These are phyloP conservation scores for Hypomontagnella submonticulosa DNA, from an alignment of 495 filamentous ascomycete species.

Conservation along the genomic window DNA sequence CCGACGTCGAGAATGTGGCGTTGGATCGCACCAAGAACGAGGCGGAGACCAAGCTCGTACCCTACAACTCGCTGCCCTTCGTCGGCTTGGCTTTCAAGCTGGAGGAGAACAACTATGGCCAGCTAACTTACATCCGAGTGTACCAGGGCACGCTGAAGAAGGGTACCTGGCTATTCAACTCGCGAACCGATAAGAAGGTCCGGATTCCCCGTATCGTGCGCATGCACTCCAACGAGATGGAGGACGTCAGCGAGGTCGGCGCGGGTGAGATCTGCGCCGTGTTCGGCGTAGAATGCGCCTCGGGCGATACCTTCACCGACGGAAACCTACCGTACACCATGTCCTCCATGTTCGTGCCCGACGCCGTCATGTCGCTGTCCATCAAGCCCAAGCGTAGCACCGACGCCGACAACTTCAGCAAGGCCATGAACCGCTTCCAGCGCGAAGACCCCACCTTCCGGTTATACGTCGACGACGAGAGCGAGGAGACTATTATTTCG, in stretches of 20 bases:
- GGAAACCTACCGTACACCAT: conserved; percentile 92
- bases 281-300: conserved; percentile 98
- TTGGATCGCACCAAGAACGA: conserved; percentile 85
- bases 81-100: conserved; percentile 98
- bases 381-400: conserved; percentile 97
- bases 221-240: conserved; percentile 99
- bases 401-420: conserved; percentile 93
- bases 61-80: conserved; percentile 92
- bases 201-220: conserved; percentile 97
- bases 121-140: conserved; percentile 97
- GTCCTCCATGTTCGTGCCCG: conserved; percentile 99
- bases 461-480: conserved; percentile 89
- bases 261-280: conserved; percentile 99
- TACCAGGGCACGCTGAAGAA: conserved; percentile 95
- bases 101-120: conserved; percentile 98
- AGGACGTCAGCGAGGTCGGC: conserved; percentile 89
- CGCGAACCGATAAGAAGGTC: conserved; percentile 92
- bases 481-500: conserved; percentile 94
- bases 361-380: conserved; percentile 96
- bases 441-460: conserved; percentile 98
- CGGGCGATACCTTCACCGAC: conserved; percentile 98
- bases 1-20: conserved; percentile 89
- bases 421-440: conserved; percentile 99
- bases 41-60: conserved; percentile 82
- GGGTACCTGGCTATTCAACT: conserved; percentile 91